Conservation (phyloP, 768 basidiomycete genomes). For the Tulasnella sp. region DNA sequence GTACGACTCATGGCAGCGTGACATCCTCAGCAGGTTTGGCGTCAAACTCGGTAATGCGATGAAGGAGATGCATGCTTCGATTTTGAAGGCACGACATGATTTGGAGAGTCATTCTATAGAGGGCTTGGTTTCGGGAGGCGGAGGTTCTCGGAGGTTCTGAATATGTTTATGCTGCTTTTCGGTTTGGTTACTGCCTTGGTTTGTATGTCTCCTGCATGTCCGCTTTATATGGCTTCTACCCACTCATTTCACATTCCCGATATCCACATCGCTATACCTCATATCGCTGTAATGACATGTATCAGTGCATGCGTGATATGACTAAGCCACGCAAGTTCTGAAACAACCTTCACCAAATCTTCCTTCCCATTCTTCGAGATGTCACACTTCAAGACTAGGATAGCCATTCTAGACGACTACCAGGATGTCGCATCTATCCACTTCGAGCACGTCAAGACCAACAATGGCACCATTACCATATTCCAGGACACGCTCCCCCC, state of each 20-base stretch:
- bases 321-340: too few relatives aligned
- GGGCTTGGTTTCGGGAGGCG: slow-evolving; percentile 47
- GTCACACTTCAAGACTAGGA: not conserved
- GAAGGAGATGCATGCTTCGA: slow-evolving; percentile 94
- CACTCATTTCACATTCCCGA: not conserved
- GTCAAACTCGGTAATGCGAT: slow-evolving; percentile 86
- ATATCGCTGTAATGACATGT: not conserved
- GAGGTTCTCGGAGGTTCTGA: slow-evolving; percentile 43
- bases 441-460: slow-evolving; percentile 32
- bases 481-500: slow-evolving; percentile 39
- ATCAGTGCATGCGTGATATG: too few relatives aligned
- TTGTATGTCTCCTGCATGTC: not conserved
- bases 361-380: too few relatives aligned
- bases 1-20: slow-evolving; percentile 96
- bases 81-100: slow-evolving; percentile 88
- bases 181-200: not conserved
- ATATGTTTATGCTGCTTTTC: slow-evolving; percentile 5
- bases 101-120: slow-evolving; percentile 96
- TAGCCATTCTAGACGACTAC: slow-evolving; percentile 52
- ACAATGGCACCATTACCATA: slow-evolving; percentile 17
- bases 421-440: slow-evolving; percentile 38
- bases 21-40: slow-evolving; percentile 86
- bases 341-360: too few relatives aligned
- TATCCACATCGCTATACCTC: slow-evolving; percentile 4
- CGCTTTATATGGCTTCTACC: not conserved